phyloP scores from a whole-genome alignment of 768 basidiomycete genomes.

The Porpolomopsis calyptriformis region DNA sequence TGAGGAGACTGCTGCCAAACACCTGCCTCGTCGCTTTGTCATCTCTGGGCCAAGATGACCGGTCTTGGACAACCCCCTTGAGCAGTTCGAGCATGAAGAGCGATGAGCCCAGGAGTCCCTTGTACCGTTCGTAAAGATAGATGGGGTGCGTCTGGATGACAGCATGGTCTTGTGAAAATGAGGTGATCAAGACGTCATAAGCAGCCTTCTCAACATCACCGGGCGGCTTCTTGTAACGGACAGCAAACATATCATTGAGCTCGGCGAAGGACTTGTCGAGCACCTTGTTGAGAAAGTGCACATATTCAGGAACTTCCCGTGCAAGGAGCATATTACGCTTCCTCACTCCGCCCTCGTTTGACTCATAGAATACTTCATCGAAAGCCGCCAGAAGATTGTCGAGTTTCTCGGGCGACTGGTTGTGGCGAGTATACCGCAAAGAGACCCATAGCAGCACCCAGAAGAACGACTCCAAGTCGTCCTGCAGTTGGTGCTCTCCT shows the following conservation, averaged over 20 bases:
- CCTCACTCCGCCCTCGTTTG: background rate
- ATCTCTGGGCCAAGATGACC: background rate
- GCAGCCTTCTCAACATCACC: background rate
- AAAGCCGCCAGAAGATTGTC: background rate
- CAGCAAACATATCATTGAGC: background rate
- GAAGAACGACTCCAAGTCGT: conserved; percentile 25
- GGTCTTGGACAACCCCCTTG: background rate
- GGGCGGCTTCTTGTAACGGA: background rate
- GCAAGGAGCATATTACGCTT: background rate
- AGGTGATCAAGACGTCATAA: background rate
- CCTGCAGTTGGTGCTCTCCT: conserved; percentile 16
- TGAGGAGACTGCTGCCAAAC: background rate
- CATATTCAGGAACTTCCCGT: background rate
- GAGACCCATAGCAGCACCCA: conserved; percentile 14
- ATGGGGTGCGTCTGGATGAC: background rate
- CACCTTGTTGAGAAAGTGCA: background rate
- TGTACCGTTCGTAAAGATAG: background rate
- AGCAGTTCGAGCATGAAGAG: background rate
- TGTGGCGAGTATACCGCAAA: conserved; percentile 11
- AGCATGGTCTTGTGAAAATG: background rate
- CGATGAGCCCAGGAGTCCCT: background rate
- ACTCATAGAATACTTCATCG: background rate
- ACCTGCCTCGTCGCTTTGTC: conserved; percentile 2
- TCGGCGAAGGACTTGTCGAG: background rate
- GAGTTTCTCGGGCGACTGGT: background rate